Conservation (phyloP, 306 rosid species). For the barrel medic (Medicago truncatula) region MtrunA17r5.0-ANR NC_053049.1:42027501-42028000, state of each 20-base stretch:
- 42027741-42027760: background rate
- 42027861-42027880: too few species aligned
- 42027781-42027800: too few species aligned
- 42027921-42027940: too few species aligned
- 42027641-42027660: constrained; percentile 94
- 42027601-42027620: constrained; percentile 86
- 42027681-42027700: constrained; percentile 46
- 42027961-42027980: too few species aligned
- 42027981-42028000: too few species aligned
- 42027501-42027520: constrained; percentile 68
- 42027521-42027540: constrained; percentile 76
- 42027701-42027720: background rate
- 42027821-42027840: too few species aligned
- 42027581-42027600: constrained; percentile 72
- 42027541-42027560: constrained; percentile 72
- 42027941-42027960: too few species aligned
- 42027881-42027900: too few species aligned
- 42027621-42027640: constrained; percentile 78
- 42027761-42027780: too few species aligned
- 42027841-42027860: too few species aligned
- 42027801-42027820: too few species aligned
- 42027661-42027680: constrained; percentile 87
- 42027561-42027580: constrained; percentile 84
- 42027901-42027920: too few species aligned
- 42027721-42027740: background rate